Base-by-base conservation (phyloP, 257 asterid genomes). In the Plantago ovata region DNA sequence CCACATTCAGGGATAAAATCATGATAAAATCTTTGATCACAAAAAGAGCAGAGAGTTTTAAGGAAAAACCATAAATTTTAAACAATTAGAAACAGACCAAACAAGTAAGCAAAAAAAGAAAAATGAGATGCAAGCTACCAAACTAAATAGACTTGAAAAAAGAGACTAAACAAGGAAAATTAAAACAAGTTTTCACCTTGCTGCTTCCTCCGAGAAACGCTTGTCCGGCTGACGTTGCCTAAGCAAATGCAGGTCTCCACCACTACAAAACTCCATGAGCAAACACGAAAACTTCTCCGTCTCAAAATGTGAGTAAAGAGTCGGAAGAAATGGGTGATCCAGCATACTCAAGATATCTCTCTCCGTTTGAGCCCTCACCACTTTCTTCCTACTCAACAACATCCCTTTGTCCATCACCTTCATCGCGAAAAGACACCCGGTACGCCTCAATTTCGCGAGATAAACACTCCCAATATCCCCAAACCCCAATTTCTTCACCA, bases 391-490 rank as follows among this genome's bases (percentile, higher is more conserved):
- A 65, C 85, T 87, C 13, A 81, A 83, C 24, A 89, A 59, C 84
- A 84, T 80, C 81, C 89, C 89, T 68, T 76, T 89, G 69, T 89
- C 95, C 97, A 89, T 89, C 1, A 89, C 92, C 49, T 89, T 89
- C 80, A 89, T 84, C 15, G 97, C 95, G 64, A 89, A 89, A 55
- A 83, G 76, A 48, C 87, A 78, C 2, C 84, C 86, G 73, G 44
- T 65, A 63, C 83, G 69, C 75, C 94, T 78, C 65, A 89, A 70
- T 84, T 89, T 95, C 4, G 94, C 95, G 15, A 86, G 76, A 52
- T 89, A 89, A 56, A 89, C 97, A 38, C 97, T 89, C 69, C 97
- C 95, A 66, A 89, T 89, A 56, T 89, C 97, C 44, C 97, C 97
- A 80, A 86, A 89, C 3, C 95, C 97, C 78, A 89, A 33, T 56